Conservation (phyloP, 164 flowering plant genomes). For the Paratinospora sagittata region DNA sequence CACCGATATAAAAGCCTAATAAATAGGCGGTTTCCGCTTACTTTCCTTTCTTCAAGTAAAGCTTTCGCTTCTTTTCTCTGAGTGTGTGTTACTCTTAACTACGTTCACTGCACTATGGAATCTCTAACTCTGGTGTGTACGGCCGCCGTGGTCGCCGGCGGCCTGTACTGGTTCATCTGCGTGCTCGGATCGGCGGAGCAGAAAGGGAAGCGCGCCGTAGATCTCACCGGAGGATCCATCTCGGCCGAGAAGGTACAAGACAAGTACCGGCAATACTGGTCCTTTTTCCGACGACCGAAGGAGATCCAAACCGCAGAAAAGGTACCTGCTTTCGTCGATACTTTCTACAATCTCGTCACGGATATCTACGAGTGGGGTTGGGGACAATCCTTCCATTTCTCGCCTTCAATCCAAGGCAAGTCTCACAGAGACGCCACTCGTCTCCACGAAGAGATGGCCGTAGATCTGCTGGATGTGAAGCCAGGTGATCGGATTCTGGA, state of each 20-base stretch:
- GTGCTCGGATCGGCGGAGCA: too few species aligned
- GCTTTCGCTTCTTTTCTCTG: slow-evolving; percentile 3
- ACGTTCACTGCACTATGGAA: slow-evolving; percentile 44
- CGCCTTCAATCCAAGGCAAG: slow-evolving; percentile 67
- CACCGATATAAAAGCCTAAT: background rate
- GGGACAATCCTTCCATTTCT: slow-evolving; percentile 94
- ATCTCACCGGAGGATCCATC: too few species aligned
- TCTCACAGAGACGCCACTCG: slow-evolving; percentile 85
- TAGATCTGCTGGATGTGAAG: slow-evolving; percentile 53
- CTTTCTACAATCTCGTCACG: slow-evolving; percentile 90
- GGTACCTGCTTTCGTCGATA: slow-evolving; percentile 86
- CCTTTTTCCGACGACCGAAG: too few species aligned
- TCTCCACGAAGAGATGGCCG: slow-evolving; percentile 82
- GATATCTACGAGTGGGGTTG: slow-evolving; percentile 99
- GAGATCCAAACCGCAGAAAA: too few species aligned
- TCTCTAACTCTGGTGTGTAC: slow-evolving; percentile 53
- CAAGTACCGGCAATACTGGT: too few species aligned
- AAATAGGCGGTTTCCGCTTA: background rate
- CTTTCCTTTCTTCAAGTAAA: background rate
- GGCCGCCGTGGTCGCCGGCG: slow-evolving; percentile 50
- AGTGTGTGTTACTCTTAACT: background rate
- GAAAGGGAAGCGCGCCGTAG: too few species aligned
- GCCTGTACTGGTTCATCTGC: slow-evolving; percentile 95
- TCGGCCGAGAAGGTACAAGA: too few species aligned
- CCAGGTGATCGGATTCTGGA: slow-evolving; percentile 61